Evolutionary conservation across 352 stramenopile species (phyloP).

Genomic region (Blastocystis sp.): DNA sequence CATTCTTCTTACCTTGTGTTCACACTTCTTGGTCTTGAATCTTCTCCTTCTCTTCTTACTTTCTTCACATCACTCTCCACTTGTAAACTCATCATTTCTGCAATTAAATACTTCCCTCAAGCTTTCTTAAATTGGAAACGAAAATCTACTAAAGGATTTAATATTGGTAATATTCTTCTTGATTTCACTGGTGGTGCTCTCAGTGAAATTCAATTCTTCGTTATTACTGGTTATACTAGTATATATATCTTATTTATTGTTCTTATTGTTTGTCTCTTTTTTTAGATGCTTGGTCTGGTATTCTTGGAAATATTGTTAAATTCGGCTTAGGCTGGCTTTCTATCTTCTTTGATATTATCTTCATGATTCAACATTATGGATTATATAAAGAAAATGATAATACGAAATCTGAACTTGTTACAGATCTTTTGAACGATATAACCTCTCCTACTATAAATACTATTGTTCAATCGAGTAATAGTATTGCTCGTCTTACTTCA

Average conservation of each 20-base stretch:
- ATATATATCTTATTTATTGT: background rate
- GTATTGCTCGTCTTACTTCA: too few relatives aligned
- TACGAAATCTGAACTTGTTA: too few relatives aligned
- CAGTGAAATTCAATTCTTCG: conserved; percentile 23
- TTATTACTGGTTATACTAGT: conserved; percentile 12
- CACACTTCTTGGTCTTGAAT: too few relatives aligned
- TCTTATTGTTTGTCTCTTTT: too few relatives aligned
- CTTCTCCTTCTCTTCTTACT: conserved; percentile 7
- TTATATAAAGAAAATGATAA: too few relatives aligned
- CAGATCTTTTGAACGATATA: too few relatives aligned
- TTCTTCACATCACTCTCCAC: conserved; percentile 23
- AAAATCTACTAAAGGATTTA: conserved; percentile 38
- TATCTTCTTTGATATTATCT: conserved; percentile 39
- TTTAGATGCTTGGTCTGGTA: conserved; percentile 24
- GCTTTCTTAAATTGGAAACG: conserved; percentile 25
- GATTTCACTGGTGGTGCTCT: conserved; percentile 37
- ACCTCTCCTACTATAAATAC: too few relatives aligned
- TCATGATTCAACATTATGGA: conserved; percentile 38
- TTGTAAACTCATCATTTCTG: conserved; percentile 36
- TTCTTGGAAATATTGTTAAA: conserved; percentile 37
- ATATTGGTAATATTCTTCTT: conserved; percentile 36
- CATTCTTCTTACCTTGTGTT: too few relatives aligned
- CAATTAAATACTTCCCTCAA: conserved; percentile 40
- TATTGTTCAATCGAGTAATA: too few relatives aligned
- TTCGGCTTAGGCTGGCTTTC: conserved; percentile 28